Conservation (phyloP, 495 filamentous ascomycete genomes). For the Glutinoglossum americanum region DNA sequence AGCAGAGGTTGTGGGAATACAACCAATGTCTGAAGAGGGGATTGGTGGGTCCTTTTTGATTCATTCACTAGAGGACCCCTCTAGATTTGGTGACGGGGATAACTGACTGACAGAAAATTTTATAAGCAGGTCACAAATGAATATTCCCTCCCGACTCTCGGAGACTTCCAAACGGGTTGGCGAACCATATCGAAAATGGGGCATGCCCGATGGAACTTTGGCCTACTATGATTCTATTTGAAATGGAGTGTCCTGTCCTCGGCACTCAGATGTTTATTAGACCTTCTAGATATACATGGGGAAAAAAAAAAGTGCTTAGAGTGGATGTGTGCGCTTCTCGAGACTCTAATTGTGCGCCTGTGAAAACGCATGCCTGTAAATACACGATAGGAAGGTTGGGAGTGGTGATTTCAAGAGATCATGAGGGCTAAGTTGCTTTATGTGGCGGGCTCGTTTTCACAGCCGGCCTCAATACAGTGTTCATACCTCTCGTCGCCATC, state of each 20-base stretch:
- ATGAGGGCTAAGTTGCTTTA: background rate
- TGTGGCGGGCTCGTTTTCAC: background rate
- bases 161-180: background rate
- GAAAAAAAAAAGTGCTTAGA: no score
- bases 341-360: no score
- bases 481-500: background rate
- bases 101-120: background rate
- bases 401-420: background rate
- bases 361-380: no score
- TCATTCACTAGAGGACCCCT: background rate
- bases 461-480: background rate
- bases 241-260: background rate
- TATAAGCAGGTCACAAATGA: slow-evolving; percentile 1
- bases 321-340: no score
- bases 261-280: background rate
- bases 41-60: slow-evolving; percentile 31
- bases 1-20: slow-evolving; percentile 41
- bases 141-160: no score
- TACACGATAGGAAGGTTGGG: background rate
- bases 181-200: background rate
- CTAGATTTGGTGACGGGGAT: background rate
- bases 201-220: background rate
- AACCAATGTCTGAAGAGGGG: slow-evolving; percentile 44
- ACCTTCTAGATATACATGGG: background rate
- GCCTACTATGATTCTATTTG: no score